phyloP scores from a whole-genome alignment of 257 asterid genomes.

The Craterostigma plantagineum region DNA sequence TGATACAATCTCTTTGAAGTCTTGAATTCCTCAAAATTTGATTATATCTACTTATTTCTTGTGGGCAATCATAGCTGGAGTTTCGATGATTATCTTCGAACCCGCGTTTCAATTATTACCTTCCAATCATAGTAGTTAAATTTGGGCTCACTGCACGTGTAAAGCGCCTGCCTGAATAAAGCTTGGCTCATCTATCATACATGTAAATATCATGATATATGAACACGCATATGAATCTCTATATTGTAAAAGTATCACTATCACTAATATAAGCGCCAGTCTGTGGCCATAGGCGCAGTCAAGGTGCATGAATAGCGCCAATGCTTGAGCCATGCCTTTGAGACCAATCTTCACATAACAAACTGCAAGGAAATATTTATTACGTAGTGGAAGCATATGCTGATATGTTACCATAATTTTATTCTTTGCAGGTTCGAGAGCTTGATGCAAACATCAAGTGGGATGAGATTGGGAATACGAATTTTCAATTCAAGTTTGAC shows the following conservation, averaged over 20 bases:
- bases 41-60: background rate
- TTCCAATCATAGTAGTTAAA: too few relatives aligned
- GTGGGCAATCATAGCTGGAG: background rate
- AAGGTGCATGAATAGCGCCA: too few relatives aligned
- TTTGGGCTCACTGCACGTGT: too few relatives aligned
- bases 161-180: too few relatives aligned
- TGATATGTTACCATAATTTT: slow-evolving; percentile 8
- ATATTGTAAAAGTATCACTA: too few relatives aligned
- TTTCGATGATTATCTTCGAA: background rate
- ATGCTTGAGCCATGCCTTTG: too few relatives aligned
- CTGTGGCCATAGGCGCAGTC: too few relatives aligned
- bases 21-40: slow-evolving; percentile 5
- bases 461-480: slow-evolving; percentile 59
- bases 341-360: slow-evolving; percentile 1
- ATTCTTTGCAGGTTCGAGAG: slow-evolving; percentile 59
- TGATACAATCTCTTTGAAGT: slow-evolving; percentile 4
- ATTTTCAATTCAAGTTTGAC: slow-evolving; percentile 27
- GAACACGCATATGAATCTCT: too few relatives aligned
- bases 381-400: slow-evolving; percentile 6
- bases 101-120: too few relatives aligned
- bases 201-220: too few relatives aligned
- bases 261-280: background rate
- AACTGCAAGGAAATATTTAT: slow-evolving; percentile 2
- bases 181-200: too few relatives aligned
- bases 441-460: slow-evolving; percentile 72